These are phyloP conservation scores for Monilinia fructicola DNA, from an alignment of 2,329 filamentous ascomycete genomes.

Conservation along the genomic window DNA sequence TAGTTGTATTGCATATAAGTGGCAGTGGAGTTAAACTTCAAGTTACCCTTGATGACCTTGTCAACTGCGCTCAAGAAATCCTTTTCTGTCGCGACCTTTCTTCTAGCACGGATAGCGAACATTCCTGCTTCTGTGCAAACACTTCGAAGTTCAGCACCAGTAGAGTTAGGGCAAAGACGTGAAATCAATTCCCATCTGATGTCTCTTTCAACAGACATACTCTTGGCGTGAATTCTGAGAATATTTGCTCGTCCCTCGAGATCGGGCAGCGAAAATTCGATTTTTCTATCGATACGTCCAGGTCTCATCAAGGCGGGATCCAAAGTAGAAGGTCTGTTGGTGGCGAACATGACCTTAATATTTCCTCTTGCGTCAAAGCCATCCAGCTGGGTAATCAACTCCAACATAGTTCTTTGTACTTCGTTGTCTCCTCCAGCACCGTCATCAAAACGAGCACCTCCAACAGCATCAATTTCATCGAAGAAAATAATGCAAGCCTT, in stretches of 20 bases:
- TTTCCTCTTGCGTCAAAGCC: constrained; percentile 96
- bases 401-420: constrained; percentile 96
- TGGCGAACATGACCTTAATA: constrained; percentile 99
- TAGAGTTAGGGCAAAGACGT: constrained; percentile 93
- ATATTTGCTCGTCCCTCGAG: constrained; percentile 98
- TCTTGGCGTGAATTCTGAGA: constrained; percentile 97
- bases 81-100: constrained; percentile 98
- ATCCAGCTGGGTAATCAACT: constrained; percentile 94
- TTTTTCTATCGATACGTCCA: constrained; percentile 96
- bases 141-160: constrained; percentile 91
- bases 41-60: constrained; percentile 98
- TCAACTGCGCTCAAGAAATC: constrained; percentile 97
- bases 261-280: constrained; percentile 96
- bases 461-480: constrained; percentile 95
- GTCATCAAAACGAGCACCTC: constrained; percentile 93
- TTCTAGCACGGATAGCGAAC: constrained; percentile 91
- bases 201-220: constrained; percentile 98
- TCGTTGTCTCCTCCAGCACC: constrained; percentile 97
- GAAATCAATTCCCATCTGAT: constrained; percentile 99
- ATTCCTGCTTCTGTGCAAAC: constrained; percentile 98
- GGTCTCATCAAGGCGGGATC: constrained; percentile 97
- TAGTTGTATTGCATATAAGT: constrained; percentile 99
- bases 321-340: constrained; percentile 91
- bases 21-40: constrained; percentile 99
- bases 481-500: constrained; percentile 99